These are phyloP conservation scores for Colletotrichum sp. DNA, from an alignment of 2,329 filamentous ascomycete species.

Conservation along the genomic window DNA sequence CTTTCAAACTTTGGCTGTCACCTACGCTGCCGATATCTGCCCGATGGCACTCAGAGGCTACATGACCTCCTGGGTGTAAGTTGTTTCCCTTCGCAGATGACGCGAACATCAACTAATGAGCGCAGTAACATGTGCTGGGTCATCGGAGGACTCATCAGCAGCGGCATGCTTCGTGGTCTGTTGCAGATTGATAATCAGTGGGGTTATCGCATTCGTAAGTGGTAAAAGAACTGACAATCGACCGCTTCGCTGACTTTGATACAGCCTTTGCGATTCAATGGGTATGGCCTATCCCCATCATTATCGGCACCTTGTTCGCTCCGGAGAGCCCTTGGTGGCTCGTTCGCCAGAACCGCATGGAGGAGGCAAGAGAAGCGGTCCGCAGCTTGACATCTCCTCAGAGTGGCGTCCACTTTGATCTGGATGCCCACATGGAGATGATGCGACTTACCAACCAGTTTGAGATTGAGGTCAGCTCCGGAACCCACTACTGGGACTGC, in stretches of 20 bases:
- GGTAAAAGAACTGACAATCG: neutral
- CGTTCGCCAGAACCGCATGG: slow-evolving; percentile 25
- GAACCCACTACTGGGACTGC: slow-evolving; percentile 23
- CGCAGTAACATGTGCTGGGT: slow-evolving; percentile 43
- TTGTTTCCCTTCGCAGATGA: slow-evolving; percentile 15
- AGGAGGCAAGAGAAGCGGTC: slow-evolving; percentile 22
- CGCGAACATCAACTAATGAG: neutral
- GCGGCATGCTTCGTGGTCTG: slow-evolving; percentile 38
- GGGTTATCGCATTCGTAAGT: slow-evolving; percentile 47
- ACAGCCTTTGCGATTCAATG: slow-evolving; percentile 36
- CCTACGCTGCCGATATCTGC: slow-evolving; percentile 42
- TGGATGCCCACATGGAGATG: slow-evolving; percentile 26
- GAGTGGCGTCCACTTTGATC: slow-evolving; percentile 23
- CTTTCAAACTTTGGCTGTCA: slow-evolving; percentile 38
- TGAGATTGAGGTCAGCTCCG: slow-evolving; percentile 29
- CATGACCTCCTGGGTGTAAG: slow-evolving; percentile 29
- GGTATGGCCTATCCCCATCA: slow-evolving; percentile 23
- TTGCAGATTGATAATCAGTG: slow-evolving; percentile 32
- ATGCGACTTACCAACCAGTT: slow-evolving; percentile 33
- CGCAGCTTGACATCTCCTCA: slow-evolving; percentile 17
- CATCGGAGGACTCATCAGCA: slow-evolving; percentile 42
- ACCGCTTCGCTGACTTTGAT: neutral
- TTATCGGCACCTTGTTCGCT: slow-evolving; percentile 20
- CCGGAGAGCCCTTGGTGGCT: slow-evolving; percentile 31
- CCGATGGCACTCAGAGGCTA: slow-evolving; percentile 36